A percentile compares a stretch with the other conserved stretches of the same genome.
Conservation (phyloP, 2,329 filamentous ascomycete species). For the Ascochyta fabae region DNA sequence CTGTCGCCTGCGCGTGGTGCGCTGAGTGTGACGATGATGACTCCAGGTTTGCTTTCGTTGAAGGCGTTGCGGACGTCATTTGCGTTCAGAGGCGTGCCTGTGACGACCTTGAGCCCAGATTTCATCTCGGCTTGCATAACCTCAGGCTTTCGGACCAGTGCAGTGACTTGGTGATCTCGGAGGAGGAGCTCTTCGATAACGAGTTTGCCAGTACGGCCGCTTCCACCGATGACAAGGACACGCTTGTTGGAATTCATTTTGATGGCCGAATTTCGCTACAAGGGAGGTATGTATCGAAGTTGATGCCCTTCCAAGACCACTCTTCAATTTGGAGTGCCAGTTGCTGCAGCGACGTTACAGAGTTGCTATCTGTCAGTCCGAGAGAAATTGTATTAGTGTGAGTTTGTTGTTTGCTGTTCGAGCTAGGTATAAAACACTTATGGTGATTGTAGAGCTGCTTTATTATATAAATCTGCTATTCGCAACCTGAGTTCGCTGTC, state of each 20-base stretch:
- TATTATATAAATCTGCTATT: neutral
- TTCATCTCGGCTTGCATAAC: slow-evolving; percentile 32
- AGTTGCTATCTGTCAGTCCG: neutral
- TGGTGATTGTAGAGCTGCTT: neutral
- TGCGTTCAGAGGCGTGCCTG: slow-evolving; percentile 48
- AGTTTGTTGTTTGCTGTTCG: neutral
- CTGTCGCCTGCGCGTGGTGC: slow-evolving; percentile 55
- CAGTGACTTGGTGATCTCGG: slow-evolving; percentile 53
- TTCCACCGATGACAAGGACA: slow-evolving; percentile 57
- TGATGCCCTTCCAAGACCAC: too few species aligned
- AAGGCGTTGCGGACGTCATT: slow-evolving; percentile 51
- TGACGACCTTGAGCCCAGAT: slow-evolving; percentile 48
- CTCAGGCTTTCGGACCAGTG: slow-evolving; percentile 53
- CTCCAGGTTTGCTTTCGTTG: slow-evolving; percentile 30
- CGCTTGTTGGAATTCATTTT: slow-evolving; percentile 34
- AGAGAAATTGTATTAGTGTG: neutral
- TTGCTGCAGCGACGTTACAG: too few species aligned
- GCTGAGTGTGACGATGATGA: slow-evolving; percentile 59
- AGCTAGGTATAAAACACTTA: neutral
- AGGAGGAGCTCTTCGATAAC: slow-evolving; percentile 51
- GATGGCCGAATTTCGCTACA: too few species aligned
- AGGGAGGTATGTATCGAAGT: too few species aligned
- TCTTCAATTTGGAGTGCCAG: too few species aligned
- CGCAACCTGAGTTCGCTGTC: neutral
- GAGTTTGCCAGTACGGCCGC: slow-evolving; percentile 56